Evolutionary conservation across 2,329 filamentous ascomycete species (phyloP).

Genomic region (Eurotiales sp.): DNA sequence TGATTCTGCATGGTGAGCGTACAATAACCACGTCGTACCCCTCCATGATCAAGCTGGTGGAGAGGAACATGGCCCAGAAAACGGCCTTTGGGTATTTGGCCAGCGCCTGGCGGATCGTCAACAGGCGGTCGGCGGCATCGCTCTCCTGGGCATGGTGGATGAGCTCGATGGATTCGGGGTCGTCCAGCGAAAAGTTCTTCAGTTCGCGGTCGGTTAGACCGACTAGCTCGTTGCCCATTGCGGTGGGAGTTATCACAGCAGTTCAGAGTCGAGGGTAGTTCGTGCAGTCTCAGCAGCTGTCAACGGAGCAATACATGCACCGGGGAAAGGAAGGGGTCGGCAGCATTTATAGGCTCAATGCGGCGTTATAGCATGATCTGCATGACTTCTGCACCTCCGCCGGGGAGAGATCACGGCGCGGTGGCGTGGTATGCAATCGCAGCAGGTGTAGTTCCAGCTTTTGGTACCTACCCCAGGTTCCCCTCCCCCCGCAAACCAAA

Average conservation of each 20-base stretch:
- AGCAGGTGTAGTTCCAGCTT: no score
- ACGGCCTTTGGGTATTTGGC: slow-evolving; percentile 13
- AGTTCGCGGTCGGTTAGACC: slow-evolving; percentile 11
- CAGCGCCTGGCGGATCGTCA: slow-evolving; percentile 11
- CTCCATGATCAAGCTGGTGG: slow-evolving; percentile 14
- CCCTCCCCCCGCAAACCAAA: neutral
- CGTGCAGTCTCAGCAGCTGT: no score
- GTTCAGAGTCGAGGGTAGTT: no score
- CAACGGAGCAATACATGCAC: no score
- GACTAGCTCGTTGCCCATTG: slow-evolving; percentile 2
- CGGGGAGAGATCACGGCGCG: no score
- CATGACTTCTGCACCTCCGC: neutral
- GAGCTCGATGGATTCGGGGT: slow-evolving; percentile 8
- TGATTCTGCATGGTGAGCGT: neutral
- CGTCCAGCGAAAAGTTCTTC: slow-evolving; percentile 11
- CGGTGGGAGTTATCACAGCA: no score
- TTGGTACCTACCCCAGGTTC: neutral
- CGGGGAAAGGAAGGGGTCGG: no score
- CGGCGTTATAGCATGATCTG: neutral
- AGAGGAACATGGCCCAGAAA: slow-evolving; percentile 14
- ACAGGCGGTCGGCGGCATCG: slow-evolving; percentile 12
- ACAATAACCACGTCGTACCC: slow-evolving; percentile 13
- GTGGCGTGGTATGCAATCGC: no score
- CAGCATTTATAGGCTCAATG: neutral
- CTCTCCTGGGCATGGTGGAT: slow-evolving; percentile 13